Conservation (phyloP, 768 basidiomycete species). For the Aureoboletus auriporus region DNA sequence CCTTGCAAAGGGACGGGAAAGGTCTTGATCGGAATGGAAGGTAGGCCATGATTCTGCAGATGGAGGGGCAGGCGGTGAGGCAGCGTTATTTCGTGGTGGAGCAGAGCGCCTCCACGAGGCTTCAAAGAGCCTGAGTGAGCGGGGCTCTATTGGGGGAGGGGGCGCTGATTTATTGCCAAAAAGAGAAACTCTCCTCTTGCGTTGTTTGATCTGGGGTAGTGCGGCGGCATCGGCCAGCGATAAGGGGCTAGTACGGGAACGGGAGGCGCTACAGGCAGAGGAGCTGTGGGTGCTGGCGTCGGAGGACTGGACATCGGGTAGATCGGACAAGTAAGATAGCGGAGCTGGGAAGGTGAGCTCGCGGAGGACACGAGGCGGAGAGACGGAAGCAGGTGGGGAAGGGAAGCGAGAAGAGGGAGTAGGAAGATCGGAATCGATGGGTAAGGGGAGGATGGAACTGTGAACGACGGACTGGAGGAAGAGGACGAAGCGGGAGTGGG, state of each 20-base stretch:
- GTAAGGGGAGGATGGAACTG: conserved; percentile 47
- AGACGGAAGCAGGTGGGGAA: conserved; percentile 11
- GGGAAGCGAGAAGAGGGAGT: conserved; percentile 21
- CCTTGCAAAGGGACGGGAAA: conserved; percentile 27
- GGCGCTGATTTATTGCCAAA: conserved; percentile 37
- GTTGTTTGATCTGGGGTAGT: conserved; percentile 13
- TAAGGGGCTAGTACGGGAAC: conserved; percentile 19
- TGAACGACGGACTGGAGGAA: conserved; percentile 70
- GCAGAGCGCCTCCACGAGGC: conserved; percentile 46
- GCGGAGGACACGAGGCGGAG: conserved; percentile 34
- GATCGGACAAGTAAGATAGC: conserved; percentile 43
- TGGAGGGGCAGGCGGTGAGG: conserved; percentile 4
- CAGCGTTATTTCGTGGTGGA: background rate
- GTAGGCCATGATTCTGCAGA: conserved; percentile 23
- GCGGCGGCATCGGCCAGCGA: conserved; percentile 13
- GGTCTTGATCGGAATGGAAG: conserved; percentile 39
- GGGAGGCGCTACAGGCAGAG: conserved; percentile 2
- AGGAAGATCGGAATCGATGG: conserved; percentile 41
- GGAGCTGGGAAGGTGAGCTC: conserved; percentile 77
- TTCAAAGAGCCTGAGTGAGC: conserved; percentile 43
- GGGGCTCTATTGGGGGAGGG: conserved; percentile 46
- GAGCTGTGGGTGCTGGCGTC: conserved; percentile 6
- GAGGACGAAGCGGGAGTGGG: conserved; percentile 74
- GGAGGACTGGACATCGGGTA: conserved; percentile 8
- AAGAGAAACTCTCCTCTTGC: conserved; percentile 31